Base-by-base conservation (phyloP, 495 filamentous ascomycete genomes). In the Monascus purpureus region DNA sequence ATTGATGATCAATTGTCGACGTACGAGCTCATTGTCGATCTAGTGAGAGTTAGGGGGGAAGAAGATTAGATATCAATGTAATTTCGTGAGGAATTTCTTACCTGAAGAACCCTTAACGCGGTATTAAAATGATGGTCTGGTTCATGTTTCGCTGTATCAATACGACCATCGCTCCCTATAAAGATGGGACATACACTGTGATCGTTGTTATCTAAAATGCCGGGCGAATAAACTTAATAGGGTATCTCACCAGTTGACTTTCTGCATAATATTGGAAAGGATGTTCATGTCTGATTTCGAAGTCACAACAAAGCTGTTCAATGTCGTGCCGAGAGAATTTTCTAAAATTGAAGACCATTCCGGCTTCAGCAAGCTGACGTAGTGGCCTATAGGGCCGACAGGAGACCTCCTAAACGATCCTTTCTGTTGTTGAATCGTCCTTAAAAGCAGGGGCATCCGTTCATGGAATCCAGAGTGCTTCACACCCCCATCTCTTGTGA, bases 271-370 rank as follows among this genome's bases (percentile, higher is more conserved):
- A 2, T 45, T 43, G 1, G 57, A 56, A 2, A 95, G 67, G 12
- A 69, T 57, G 12, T 53, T 61, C 47, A 77, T 70, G 47, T 95
- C 87, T 24, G 52, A 43, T 43, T 77, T 79, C 37, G 61, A 81
- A 8, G 73, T 75, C 17, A 95, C 88, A 32, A 95, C 63, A 48
- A 96, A 99, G 9, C 64, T 72, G 34, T 64, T 74, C 31, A 95
- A 55, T 11, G 47, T 66, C 4, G 31, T 45, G 28, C 82, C 82
- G 25, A 93, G 55, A 2, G 67, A 67, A 36, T 65, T 73, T 47
- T 99, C 90, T 6, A 96, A 49, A 31, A 87, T 72, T n/a, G 67
- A 72, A 4, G 77, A 77, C 90, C 90, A 99, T 44, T 80, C 61
- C 4, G 81, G 80, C 37, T 90, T 74, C 15, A 74, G 61, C 23